Percentiles rank a stretch among this genome's conserved stretches.
Conservation (phyloP, 306 rosid species). For the Betula pendula region DNA sequence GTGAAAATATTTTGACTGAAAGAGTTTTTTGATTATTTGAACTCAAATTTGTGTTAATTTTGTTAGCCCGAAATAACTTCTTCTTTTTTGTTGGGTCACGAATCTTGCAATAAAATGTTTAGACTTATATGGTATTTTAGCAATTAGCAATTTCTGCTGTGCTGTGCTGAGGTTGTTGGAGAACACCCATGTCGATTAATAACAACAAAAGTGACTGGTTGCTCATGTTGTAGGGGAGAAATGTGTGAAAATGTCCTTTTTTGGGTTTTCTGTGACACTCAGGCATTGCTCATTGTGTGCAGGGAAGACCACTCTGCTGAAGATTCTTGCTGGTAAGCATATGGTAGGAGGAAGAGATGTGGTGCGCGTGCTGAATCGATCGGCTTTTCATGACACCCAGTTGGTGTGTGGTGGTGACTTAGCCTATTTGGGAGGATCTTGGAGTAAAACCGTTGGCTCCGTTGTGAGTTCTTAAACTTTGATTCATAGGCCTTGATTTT, state of each 20-base stretch:
- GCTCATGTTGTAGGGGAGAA: background rate
- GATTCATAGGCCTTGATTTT: background rate
- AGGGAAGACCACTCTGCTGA: conserved; percentile 90
- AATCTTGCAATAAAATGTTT: too few species aligned
- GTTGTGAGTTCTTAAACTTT: conserved; percentile 57
- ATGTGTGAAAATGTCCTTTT: background rate
- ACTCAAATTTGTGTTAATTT: too few species aligned
- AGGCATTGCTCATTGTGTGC: conserved; percentile 21
- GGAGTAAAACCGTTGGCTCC: conserved; percentile 83
- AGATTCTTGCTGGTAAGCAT: conserved; percentile 85
- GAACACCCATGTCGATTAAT: too few species aligned
- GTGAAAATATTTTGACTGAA: too few species aligned
- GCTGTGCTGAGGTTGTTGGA: too few species aligned
- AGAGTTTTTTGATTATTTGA: too few species aligned
- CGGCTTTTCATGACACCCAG: conserved; percentile 88
- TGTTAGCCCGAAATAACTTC: too few species aligned
- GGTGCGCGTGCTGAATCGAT: conserved; percentile 73
- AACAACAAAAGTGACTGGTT: background rate
- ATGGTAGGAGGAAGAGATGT: conserved; percentile 98
- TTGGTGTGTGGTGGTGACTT: conserved; percentile 89
- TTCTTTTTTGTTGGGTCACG: too few species aligned
- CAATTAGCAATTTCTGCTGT: too few species aligned
- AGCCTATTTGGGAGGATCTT: conserved; percentile 93
- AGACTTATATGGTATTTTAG: too few species aligned
- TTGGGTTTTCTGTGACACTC: background rate